phyloP scores from a whole-genome alignment of 441 rosid species.

The Flueggea neowawraea region DNA sequence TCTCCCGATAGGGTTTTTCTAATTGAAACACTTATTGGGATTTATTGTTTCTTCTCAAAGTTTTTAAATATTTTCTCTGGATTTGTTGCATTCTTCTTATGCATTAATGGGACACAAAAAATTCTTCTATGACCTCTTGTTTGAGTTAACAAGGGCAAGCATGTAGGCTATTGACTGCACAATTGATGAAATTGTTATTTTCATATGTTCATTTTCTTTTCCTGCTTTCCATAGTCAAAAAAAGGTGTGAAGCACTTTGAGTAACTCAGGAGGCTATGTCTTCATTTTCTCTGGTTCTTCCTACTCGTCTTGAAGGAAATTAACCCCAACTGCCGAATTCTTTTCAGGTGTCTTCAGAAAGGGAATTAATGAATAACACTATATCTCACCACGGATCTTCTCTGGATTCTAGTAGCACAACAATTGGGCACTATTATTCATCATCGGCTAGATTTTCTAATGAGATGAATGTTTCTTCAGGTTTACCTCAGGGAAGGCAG shows the following conservation, averaged over 20 bases:
- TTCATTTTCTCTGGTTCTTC: conserved; percentile 44
- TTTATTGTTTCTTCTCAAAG: too few relatives aligned
- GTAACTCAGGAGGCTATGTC: conserved; percentile 28
- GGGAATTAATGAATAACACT: conserved; percentile 40
- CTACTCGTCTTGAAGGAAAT: conserved; percentile 28
- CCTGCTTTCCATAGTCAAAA: conserved; percentile 12
- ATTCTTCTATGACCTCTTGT: too few relatives aligned
- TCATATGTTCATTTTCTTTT: conserved; percentile 7
- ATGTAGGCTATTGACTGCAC: too few relatives aligned
- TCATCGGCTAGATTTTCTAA: conserved; percentile 31
- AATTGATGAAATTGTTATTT: not conserved
- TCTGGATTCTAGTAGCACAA: conserved; percentile 28
- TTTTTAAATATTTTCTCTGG: too few relatives aligned
- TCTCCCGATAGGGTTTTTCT: too few relatives aligned
- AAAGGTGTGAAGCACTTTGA: conserved; percentile 16
- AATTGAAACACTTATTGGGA: too few relatives aligned
- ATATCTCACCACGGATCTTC: conserved; percentile 34
- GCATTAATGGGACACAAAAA: too few relatives aligned
- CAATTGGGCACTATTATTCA: conserved; percentile 33
- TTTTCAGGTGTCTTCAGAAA: conserved; percentile 46
- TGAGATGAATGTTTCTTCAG: conserved; percentile 32
- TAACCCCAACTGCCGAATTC: conserved; percentile 33
- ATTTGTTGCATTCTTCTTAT: too few relatives aligned
- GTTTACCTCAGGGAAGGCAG: conserved; percentile 32
- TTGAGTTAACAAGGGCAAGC: too few relatives aligned